Evolutionary conservation across 768 basidiomycete genomes (phyloP).

Genomic region (Leucocoprinus sp.): DNA sequence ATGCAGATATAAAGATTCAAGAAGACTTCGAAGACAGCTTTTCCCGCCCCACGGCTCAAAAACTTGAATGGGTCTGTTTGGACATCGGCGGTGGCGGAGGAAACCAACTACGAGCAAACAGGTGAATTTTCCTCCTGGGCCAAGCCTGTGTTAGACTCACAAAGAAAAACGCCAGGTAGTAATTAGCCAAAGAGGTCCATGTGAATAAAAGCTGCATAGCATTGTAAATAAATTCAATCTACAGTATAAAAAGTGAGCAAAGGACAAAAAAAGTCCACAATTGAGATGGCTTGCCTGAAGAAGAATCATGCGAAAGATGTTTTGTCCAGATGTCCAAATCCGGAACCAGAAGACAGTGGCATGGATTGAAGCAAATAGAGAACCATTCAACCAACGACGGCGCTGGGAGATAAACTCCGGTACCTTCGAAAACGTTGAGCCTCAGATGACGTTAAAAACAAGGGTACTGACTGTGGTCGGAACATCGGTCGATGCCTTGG

Average conservation of each 20-base stretch:
- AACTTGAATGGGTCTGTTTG: conserved; percentile 73
- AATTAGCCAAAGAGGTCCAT: conserved; percentile 91
- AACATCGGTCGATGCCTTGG: conserved; percentile 94
- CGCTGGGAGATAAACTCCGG: conserved; percentile 95
- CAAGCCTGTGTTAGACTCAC: conserved; percentile 34
- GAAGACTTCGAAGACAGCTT: conserved; percentile 71
- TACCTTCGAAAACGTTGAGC: conserved; percentile 31
- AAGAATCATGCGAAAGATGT: conserved; percentile 72
- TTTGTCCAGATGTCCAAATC: conserved; percentile 90
- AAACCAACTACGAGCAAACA: conserved; percentile 50
- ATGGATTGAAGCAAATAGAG: conserved; percentile 88
- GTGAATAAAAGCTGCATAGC: conserved; percentile 84
- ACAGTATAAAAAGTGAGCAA: not conserved
- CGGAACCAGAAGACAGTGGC: conserved; percentile 84
- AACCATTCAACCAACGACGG: conserved; percentile 84
- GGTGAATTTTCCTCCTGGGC: conserved; percentile 2
- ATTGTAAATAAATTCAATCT: conserved; percentile 91
- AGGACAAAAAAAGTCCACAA: not conserved
- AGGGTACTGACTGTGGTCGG: conserved; percentile 54
- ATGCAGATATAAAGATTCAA: conserved; percentile 76
- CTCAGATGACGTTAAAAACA: not conserved
- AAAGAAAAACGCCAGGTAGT: conserved; percentile 92
- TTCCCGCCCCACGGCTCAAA: conserved; percentile 62
- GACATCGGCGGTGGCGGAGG: conserved; percentile 58
- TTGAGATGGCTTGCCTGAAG: conserved; percentile 40